Base-by-base conservation (phyloP, 495 filamentous ascomycete genomes). In the Aspergillus ellipticus region DNA sequence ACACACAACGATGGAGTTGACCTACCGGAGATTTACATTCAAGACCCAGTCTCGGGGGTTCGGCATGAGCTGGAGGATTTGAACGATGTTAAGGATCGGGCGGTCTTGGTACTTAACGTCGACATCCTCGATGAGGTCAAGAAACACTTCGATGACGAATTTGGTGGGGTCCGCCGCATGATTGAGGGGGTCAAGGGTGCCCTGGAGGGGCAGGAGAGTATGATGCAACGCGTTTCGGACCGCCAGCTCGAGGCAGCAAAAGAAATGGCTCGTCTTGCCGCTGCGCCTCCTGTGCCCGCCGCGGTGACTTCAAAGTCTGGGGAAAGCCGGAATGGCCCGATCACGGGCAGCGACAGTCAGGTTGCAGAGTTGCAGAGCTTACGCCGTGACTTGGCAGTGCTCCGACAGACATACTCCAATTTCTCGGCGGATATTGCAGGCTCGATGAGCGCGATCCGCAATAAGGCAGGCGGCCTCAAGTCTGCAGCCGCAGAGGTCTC, bases 81-180 rank as follows among this genome's bases (percentile, higher is more conserved):
- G 21, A 83, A 73, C n/a, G 94, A 99, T 63, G 89, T 99, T 55
- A 97, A 95, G 71, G 93, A 99, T 67, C 85, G 92, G 22, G 89
- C 90, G 3, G 95, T 99, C 0, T 79, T 98, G 15, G 95, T 92
- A 6, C 78, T 98, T 50, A 98, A 98, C 65, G 82, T 97, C 11
- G 94, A 98, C 61, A 83, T 83, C n/a, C 78, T 98, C 19, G 95
- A 97, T 69, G 94, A 98, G 66, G 92, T 98, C 22, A 97, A 97
- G 72, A 84, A 85, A 51, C 93, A 97, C 66, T 90, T 98, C 58
- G 94, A 98, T 60, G 92, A 97, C 54, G 89, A 92, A 28, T 75
- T 98, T 46, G 87, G 85, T n/a, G 85, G 85, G 28, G 72, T 98
- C 20, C 87, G 85, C 59, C 82, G 81, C 42, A 75, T 96, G 43